Base-by-base conservation (phyloP, 2,329 filamentous ascomycete species). In the Pseudogymnoascus sp. region DNA sequence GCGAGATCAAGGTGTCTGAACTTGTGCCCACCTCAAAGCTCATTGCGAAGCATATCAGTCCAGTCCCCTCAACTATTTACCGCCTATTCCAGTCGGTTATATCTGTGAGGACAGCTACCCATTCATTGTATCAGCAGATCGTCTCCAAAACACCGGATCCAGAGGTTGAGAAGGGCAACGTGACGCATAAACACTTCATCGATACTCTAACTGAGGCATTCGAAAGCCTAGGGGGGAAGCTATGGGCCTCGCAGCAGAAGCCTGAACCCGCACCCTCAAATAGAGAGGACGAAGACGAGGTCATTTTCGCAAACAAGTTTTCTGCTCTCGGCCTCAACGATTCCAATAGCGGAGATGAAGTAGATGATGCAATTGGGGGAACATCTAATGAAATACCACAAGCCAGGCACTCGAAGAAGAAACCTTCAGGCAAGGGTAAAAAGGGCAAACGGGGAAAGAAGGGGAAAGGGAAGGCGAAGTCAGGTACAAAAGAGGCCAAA, bases 21-120 rank as follows among this genome's bases (percentile, higher is more conserved):
- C 71, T 82, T 5, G 66, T 79, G 3, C 65, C 69, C 1, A 73
- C 79, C 65, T 73, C 75, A 6, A 72, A 72, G n/a, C 72, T 79
- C 23, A 78, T 81, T 42, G 73, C 71, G 0, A 68, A 75, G 53
- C 68, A 78, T 66, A 66, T 44, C 40, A 66, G 68, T 3, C 64
- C 69, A 3, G 67, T 77, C 4, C 77, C 76, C 0, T 50, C 73
- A 1, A 62, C 69, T 29, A 75, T 79, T 17, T 73, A 75, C 2
- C 60, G 66, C 0, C 64, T 79, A 2, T 74, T 81, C n/a, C 66
- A 70, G 4, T 75, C 74, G 46, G 62, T 67, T 3, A 67, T 67
- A 44, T 61, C 46, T 13, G 64, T 61, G 33, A 62, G 67, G 44
- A 65, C 44, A 15, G 62, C 60, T 21, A 59, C 46, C 10, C 56